Evolutionary conservation across 2,329 filamentous ascomycete species (phyloP), one percentile per base, ranked within the genome.

Genomic region (Massarina eburnea): DNA sequence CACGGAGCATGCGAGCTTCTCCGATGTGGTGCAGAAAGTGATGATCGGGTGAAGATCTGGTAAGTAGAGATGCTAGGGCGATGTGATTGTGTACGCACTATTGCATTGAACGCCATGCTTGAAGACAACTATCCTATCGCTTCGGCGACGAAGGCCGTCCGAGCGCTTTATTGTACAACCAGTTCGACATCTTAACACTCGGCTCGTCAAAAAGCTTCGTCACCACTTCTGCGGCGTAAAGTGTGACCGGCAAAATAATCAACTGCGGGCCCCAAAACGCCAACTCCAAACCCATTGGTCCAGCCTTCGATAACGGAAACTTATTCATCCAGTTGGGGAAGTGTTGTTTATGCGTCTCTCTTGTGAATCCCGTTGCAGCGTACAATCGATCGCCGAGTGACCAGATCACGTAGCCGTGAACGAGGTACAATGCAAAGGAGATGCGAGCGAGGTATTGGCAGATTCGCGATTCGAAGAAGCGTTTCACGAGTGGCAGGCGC

Each of bases 231-330:
- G 65, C 64, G 14, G 54, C 33, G 35, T 64, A 68, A 14, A 70
- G 47, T 3, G 64, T 70, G 7, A 61, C 42, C 1, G 64, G 58
- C 8, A 70, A 40, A 10, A 68, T 44, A 17, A 87, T 67, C 7
- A 87, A 22, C 32, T 88, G 82, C 1, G 82, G 78, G 2, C 78
- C 44, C 18, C 86, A 65, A 55, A 85, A 85, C 1, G 76, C 75
- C 27, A 83, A 10, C 41, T 65, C 61, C 1, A 88, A 58, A 0
- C 84, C 85, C 43, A 82, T 60, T 0, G 83, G 81, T 0, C 84
- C 84, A 14, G 59, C 61, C 48, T 69, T 78, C 22, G 82, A 74
- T 39, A 86, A 52, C 2, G 78, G 76, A 20, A 86, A 72, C 19
- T 71, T 71, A 59, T 84, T 74, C 18, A 79, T 72, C 82, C 84